Conservation (phyloP, 73 alveolate species). For the Paramecium pentaurelia region DNA sequence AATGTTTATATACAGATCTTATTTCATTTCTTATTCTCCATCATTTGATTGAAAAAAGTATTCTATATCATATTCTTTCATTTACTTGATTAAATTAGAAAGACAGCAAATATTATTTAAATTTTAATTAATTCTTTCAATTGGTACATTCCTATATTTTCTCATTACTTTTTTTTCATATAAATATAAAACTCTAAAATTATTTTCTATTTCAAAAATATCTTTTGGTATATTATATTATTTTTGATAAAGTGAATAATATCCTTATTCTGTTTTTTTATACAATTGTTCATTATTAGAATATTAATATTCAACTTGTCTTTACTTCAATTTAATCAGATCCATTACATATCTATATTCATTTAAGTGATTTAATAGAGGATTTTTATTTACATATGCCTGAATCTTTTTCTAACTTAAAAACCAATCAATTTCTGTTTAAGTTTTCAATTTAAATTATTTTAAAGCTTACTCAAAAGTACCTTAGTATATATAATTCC, state of each 20-base stretch:
- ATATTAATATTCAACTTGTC: background rate
- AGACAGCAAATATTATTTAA: background rate
- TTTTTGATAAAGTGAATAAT: background rate
- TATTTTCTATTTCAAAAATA: background rate
- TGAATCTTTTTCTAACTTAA: background rate
- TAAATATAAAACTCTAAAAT: background rate
- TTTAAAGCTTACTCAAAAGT: background rate
- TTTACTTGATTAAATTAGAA: background rate
- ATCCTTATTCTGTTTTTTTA: background rate
- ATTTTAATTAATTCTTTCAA: background rate
- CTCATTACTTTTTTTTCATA: conserved; percentile 8
- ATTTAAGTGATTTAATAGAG: background rate
- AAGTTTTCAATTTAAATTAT: background rate
- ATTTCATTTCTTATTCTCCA: background rate
- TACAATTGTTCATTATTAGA: background rate
- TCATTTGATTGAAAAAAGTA: background rate
- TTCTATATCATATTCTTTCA: background rate
- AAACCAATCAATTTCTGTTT: conserved; percentile 16
- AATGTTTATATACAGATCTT: background rate
- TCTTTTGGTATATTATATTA: background rate
- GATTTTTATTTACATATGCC: background rate
- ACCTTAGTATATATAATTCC: background rate
- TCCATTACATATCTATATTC: conserved; percentile 3
- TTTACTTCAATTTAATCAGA: background rate
- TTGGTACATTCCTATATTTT: background rate